A percentile compares a stretch with the other conserved stretches of the same genome.
Evolutionary conservation across 192 early-diverging fungal genomes (phyloP).

Genomic region (Coemansia sp.): DNA sequence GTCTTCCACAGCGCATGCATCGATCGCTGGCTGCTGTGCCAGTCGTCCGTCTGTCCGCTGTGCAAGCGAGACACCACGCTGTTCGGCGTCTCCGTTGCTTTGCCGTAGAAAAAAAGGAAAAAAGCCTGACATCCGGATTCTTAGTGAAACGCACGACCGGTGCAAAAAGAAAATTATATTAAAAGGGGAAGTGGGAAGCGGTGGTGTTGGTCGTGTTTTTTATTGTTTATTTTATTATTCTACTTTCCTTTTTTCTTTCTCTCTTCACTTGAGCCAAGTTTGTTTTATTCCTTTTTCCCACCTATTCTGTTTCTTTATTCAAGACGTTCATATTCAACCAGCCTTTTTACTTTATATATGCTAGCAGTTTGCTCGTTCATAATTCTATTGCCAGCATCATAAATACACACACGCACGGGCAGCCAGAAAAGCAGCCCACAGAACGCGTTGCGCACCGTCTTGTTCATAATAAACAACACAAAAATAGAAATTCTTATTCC

Average conservation of each 20-base stretch:
- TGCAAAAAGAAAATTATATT: too few species aligned
- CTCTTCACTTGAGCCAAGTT: neutral
- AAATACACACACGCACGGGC: too few species aligned
- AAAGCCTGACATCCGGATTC: too few species aligned
- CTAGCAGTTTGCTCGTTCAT: too few species aligned
- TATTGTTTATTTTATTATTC: neutral
- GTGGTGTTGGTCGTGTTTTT: neutral
- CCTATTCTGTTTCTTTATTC: neutral
- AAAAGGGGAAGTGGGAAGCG: too few species aligned
- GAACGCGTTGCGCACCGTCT: neutral
- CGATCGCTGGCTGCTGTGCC: constrained; percentile 53
- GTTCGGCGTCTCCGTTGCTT: neutral
- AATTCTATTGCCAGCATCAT: too few species aligned
- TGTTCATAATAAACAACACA: neutral
- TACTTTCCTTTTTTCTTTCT: neutral
- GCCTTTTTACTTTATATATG: too few species aligned
- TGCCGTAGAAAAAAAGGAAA: too few species aligned
- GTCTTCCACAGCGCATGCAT: constrained; percentile 51
- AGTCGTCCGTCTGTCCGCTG: constrained; percentile 52
- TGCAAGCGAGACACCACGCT: constrained; percentile 49
- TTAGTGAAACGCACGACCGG: too few species aligned
- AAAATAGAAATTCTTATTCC: neutral
- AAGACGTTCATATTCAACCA: too few species aligned
- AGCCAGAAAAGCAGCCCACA: too few species aligned
- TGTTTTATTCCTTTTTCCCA: neutral